Evolutionary conservation across 192 early-diverging fungal species (phyloP).

Genomic region (Coemansia asiatica): DNA sequence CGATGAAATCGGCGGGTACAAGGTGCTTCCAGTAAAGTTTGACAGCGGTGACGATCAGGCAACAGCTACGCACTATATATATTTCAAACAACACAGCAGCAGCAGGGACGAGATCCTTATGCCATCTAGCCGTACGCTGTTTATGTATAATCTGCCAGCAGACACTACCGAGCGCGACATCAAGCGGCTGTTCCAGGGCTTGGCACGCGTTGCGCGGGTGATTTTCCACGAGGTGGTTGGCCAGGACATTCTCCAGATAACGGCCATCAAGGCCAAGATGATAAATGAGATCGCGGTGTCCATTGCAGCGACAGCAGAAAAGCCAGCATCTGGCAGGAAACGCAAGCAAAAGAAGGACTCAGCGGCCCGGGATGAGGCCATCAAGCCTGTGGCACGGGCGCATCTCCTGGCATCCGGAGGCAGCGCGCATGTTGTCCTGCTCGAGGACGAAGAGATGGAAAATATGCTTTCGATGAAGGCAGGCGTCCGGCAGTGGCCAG

Average conservation of each 20-base stretch:
- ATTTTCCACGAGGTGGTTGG: constrained; percentile 57
- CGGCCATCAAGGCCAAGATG: constrained; percentile 31
- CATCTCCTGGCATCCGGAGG: constrained; percentile 57
- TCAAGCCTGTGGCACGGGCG: constrained; percentile 34
- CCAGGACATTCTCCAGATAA: constrained; percentile 24
- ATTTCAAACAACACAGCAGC: constrained; percentile 58
- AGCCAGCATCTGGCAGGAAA: constrained; percentile 10
- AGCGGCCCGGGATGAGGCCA: constrained; percentile 24
- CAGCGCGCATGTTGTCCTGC: constrained; percentile 70
- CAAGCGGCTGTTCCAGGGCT: constrained; percentile 61
- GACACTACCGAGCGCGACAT: constrained; percentile 69
- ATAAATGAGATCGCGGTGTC: constrained; percentile 40
- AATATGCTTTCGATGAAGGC: constrained; percentile 64
- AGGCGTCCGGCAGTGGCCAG: constrained; percentile 42
- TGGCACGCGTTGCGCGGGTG: constrained; percentile 56
- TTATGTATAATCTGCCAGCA: constrained; percentile 67
- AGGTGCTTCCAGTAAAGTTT: constrained; percentile 57
- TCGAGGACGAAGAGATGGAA: constrained; percentile 64
- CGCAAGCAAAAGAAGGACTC: constrained; percentile 22
- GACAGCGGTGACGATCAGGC: constrained; percentile 9
- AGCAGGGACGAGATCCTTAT: constrained; percentile 45
- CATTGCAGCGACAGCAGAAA: constrained; percentile 32
- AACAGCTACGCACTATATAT: constrained; percentile 53
- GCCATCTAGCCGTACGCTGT: constrained; percentile 66
- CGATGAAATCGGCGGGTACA: constrained; percentile 58